Percentiles rank a stretch among this genome's conserved stretches.
Conservation (phyloP, 129 eudicot species). For the Artemisia argyi region DNA sequence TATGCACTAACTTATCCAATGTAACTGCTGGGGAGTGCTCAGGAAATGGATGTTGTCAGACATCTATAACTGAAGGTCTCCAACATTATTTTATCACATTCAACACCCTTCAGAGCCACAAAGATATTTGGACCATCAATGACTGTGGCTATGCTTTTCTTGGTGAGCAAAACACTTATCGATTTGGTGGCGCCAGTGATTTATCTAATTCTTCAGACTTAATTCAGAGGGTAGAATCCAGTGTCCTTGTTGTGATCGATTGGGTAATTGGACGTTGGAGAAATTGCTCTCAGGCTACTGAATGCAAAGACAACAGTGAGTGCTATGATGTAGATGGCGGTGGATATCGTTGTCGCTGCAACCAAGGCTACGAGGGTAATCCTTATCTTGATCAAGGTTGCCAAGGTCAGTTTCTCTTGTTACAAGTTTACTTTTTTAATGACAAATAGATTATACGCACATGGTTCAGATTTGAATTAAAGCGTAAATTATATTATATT, state of each 20-base stretch:
- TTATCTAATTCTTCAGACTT: not conserved
- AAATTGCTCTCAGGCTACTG: not conserved
- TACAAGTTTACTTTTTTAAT: too few relatives aligned
- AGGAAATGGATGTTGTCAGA: conserved; percentile 48
- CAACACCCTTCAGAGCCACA: not conserved
- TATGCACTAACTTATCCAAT: conserved; percentile 20
- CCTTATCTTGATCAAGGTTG: conserved; percentile 21
- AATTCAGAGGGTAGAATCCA: not conserved
- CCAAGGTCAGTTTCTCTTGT: conserved; percentile 22
- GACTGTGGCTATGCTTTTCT: conserved; percentile 42
- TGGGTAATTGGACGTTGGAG: conserved; percentile 13
- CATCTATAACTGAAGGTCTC: conserved; percentile 38
- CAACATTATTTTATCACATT: not conserved
- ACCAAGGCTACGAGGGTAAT: conserved; percentile 21
- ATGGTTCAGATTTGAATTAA: too few relatives aligned
- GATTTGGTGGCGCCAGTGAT: not conserved
- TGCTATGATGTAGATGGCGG: conserved; percentile 9
- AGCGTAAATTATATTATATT: too few relatives aligned
- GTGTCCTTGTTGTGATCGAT: conserved; percentile 14
- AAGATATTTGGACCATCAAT: conserved; percentile 7
- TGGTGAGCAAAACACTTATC: conserved; percentile 21
- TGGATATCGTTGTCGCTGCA: conserved; percentile 27
- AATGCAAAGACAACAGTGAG: conserved; percentile 14
- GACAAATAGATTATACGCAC: too few relatives aligned
- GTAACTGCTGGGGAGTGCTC: conserved; percentile 29